A percentile compares a stretch with the other conserved stretches of the same genome.
Evolutionary conservation across 495 filamentous ascomycete genomes (phyloP).

Genomic region (Cetradonia linearis): DNA sequence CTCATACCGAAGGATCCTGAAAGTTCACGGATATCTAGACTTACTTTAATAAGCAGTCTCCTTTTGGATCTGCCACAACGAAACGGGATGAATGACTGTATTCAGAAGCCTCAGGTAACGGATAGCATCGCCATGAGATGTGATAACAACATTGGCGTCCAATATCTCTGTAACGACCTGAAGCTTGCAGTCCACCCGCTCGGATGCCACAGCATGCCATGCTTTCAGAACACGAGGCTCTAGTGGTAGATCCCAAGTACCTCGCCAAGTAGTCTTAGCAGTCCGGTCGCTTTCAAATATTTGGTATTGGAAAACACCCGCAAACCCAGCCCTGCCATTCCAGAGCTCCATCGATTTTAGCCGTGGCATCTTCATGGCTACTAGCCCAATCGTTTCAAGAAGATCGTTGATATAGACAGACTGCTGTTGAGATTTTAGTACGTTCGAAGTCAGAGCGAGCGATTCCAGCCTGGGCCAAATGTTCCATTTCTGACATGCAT

Average conservation of each 20-base stretch:
- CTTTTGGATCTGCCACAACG: conserved; percentile 21
- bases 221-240: conserved; percentile 26
- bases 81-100: conserved; percentile 21
- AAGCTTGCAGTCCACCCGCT: conserved; percentile 23
- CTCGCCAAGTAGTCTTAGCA: conserved; percentile 31
- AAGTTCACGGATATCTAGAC: conserved; percentile 14
- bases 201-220: conserved; percentile 32
- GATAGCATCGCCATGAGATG: conserved; percentile 20
- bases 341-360: conserved; percentile 36
- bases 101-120: conserved; percentile 20
- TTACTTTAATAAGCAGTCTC: conserved; percentile 17
- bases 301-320: conserved; percentile 32
- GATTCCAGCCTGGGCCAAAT: conserved; percentile 20
- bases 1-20: conserved; percentile 15
- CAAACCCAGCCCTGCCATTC: conserved; percentile 31
- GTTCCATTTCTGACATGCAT: conserved; percentile 17
- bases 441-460: conserved; percentile 29
- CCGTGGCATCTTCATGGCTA: conserved; percentile 31
- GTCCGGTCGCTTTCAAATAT: conserved; percentile 19
- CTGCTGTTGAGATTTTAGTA: conserved; percentile 21
- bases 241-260: conserved; percentile 31
- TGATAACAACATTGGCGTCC: conserved; percentile 20
- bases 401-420: conserved; percentile 18
- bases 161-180: conserved; percentile 22
- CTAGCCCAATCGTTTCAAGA: conserved; percentile 27